Evolutionary conservation across 371 early-diverging fungal species (phyloP).

Genomic region (Phascolomyces articulosus): DNA sequence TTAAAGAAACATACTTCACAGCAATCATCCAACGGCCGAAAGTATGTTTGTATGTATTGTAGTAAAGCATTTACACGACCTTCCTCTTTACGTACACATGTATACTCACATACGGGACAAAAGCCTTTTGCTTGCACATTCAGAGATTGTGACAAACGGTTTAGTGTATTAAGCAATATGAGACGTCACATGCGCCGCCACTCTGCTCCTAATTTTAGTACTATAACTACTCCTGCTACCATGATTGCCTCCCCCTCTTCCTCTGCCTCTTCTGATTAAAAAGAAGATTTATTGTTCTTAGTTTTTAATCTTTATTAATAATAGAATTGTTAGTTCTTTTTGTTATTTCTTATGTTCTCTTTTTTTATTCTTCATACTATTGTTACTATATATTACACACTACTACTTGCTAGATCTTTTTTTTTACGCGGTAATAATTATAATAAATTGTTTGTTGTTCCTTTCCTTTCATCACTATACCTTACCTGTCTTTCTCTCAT

Average conservation of each 20-base stretch:
- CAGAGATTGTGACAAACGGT: constrained; percentile 64
- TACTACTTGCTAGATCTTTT: background rate
- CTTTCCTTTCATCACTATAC: no score
- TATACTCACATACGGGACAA: constrained; percentile 74
- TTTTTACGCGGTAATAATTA: background rate
- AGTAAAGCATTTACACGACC: constrained; percentile 25
- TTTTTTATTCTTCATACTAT: no score
- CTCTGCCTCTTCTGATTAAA: background rate
- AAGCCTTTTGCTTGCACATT: constrained; percentile 65
- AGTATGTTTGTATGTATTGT: constrained; percentile 22
- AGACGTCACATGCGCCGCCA: constrained; percentile 64
- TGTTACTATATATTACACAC: background rate
- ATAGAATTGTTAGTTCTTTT: no score
- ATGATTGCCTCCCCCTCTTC: background rate
- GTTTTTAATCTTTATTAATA: no score
- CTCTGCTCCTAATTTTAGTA: background rate
- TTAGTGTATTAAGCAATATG: constrained; percentile 75
- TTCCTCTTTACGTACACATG: constrained; percentile 60
- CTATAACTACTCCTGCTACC: background rate
- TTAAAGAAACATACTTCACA: background rate
- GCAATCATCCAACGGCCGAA: background rate
- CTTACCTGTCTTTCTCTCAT: background rate
- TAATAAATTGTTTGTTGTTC: background rate
- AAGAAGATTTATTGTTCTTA: no score
- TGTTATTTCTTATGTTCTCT: no score